Percentiles rank a stretch among this genome's conserved stretches.
These are phyloP conservation scores for Raphanus hybrid DNA, from an alignment of 441 rosid genomes.

Conservation along the genomic window DNA sequence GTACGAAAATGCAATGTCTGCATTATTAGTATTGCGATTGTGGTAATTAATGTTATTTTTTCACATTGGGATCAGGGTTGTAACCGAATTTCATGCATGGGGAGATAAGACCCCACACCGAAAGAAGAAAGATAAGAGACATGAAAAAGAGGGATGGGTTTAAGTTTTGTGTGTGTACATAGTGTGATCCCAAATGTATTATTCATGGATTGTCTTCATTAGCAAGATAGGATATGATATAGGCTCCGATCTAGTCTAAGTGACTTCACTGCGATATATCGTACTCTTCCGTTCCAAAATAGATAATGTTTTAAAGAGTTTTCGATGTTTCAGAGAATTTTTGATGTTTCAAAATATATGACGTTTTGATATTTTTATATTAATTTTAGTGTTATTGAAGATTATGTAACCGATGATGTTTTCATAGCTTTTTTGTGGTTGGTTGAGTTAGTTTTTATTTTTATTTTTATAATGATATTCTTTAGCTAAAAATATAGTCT, in stretches of 20 bases:
- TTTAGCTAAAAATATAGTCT: too few relatives aligned
- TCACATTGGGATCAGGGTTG: slow-evolving; percentile 6
- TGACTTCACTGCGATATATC: background rate
- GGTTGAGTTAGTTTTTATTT: too few relatives aligned
- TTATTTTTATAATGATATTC: too few relatives aligned
- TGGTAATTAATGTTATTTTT: slow-evolving; percentile 4
- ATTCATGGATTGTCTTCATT: slow-evolving; percentile 25
- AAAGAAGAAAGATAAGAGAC: slow-evolving; percentile 58
- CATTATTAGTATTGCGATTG: slow-evolving; percentile 23
- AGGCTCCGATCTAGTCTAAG: slow-evolving; percentile 9
- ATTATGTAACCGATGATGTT: too few relatives aligned
- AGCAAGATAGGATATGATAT: slow-evolving; percentile 30
- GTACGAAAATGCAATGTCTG: slow-evolving; percentile 55
- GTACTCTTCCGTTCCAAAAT: too few relatives aligned
- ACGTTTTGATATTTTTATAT: too few relatives aligned
- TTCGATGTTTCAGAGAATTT: too few relatives aligned
- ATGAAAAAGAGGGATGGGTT: slow-evolving; percentile 54
- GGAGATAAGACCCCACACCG: slow-evolving; percentile 56
- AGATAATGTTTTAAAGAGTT: too few relatives aligned
- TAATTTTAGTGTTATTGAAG: too few relatives aligned
- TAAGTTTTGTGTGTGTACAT: slow-evolving; percentile 50
- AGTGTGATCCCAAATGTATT: slow-evolving; percentile 58
- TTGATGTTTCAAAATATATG: too few relatives aligned
- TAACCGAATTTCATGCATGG: slow-evolving; percentile 25
- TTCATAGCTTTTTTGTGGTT: too few relatives aligned